phyloP scores from a whole-genome alignment of 73 alveolate genomes.

The Tetrahymena malaccensis region DNA sequence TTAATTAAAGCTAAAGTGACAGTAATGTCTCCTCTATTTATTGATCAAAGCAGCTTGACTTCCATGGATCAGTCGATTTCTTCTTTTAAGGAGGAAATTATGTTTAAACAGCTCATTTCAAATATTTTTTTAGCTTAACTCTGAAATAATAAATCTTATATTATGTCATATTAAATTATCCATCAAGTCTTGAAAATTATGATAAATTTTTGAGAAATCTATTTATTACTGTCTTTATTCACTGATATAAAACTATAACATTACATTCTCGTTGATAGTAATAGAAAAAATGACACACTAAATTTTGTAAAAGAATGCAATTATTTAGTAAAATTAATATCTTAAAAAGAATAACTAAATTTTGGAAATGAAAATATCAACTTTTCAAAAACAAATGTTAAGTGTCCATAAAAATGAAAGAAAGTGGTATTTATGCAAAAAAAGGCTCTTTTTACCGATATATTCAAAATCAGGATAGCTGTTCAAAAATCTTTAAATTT shows the following conservation, averaged over 20 bases:
- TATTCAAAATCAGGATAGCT: too few relatives aligned
- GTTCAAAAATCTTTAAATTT: too few relatives aligned
- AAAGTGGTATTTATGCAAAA: too few relatives aligned
- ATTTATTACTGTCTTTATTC: neutral
- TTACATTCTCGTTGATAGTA: neutral
- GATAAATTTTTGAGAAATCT: neutral
- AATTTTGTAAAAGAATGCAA: neutral
- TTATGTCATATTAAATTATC: neutral
- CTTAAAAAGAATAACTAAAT: neutral
- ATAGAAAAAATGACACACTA: neutral
- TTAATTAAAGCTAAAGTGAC: neutral
- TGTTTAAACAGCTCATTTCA: neutral
- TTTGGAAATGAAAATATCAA: too few relatives aligned
- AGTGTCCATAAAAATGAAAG: too few relatives aligned
- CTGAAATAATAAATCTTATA: too few relatives aligned
- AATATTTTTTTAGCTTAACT: neutral
- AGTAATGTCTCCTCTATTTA: neutral
- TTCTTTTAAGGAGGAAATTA: too few relatives aligned
- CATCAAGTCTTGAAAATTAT: neutral
- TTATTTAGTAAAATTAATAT: too few relatives aligned
- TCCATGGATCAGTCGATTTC: too few relatives aligned
- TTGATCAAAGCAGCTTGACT: neutral
- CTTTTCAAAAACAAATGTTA: too few relatives aligned
- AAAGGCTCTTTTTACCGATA: too few relatives aligned
- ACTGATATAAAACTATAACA: neutral